Conservation (phyloP, 73 alveolate genomes). For the Paramecium octaurelia region DNA sequence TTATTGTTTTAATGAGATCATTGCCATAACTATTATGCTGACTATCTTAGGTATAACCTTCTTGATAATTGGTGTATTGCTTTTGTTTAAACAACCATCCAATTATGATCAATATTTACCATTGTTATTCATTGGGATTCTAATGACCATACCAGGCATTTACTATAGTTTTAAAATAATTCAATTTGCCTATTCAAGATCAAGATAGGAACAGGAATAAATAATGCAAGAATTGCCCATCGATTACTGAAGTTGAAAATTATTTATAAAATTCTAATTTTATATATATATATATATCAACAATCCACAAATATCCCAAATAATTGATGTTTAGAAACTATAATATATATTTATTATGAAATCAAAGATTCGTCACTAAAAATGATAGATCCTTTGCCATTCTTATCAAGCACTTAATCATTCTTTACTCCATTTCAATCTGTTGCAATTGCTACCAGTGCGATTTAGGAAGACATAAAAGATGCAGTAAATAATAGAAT, state of each 20-base stretch:
- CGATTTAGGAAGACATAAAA: neutral
- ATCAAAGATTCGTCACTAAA: neutral
- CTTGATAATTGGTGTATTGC: neutral
- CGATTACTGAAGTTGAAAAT: neutral
- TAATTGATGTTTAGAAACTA: neutral
- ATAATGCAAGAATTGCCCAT: constrained; percentile 9
- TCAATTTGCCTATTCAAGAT: neutral
- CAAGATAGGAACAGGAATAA: neutral
- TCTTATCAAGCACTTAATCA: neutral
- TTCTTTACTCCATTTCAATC: neutral
- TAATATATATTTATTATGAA: neutral
- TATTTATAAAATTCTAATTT: neutral
- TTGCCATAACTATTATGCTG: constrained; percentile 18
- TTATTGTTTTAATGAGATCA: neutral
- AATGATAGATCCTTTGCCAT: neutral
- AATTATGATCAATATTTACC: neutral
- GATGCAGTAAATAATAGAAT: neutral
- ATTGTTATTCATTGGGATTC: neutral
- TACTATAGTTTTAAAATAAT: neutral
- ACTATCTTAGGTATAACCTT: neutral
- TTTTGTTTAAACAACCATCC: neutral
- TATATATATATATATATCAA: neutral
- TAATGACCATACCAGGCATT: constrained; percentile 1
- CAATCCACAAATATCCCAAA: neutral
- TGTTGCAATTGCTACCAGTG: neutral